Percentiles rank a stretch among this genome's conserved stretches.
Evolutionary conservation across 106 monocot genomes (phyloP).

Genomic region (Alisma plantagoaquatica): DNA sequence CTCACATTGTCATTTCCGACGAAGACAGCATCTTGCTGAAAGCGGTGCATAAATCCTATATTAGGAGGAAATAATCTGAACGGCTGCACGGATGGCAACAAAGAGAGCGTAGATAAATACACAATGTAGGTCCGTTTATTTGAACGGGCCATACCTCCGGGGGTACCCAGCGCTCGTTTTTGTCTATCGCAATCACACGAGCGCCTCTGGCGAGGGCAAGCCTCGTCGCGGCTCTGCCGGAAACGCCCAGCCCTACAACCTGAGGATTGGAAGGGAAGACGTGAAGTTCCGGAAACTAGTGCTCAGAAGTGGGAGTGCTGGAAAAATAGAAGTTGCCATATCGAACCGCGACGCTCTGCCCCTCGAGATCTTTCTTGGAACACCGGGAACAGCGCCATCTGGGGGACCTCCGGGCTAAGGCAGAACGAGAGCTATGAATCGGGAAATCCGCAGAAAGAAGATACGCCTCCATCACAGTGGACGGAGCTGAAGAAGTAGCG

Average conservation of each 20-base stretch:
- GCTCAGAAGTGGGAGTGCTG: not conserved
- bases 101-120: too few relatives aligned
- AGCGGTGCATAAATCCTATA: not conserved
- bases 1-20: slow-evolving; percentile 17
- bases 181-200: slow-evolving; percentile 38
- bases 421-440: not conserved
- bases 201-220: slow-evolving; percentile 45
- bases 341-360: slow-evolving; percentile 7
- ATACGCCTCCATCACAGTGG: too few relatives aligned
- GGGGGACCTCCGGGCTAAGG: not conserved
- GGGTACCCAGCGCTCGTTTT: slow-evolving; percentile 25
- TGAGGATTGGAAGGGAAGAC: too few relatives aligned
- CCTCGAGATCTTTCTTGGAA: not conserved
- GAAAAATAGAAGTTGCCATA: not conserved
- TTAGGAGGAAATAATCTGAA: not conserved
- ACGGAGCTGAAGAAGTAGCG: too few relatives aligned
- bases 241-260: slow-evolving; percentile 39
- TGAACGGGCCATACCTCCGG: slow-evolving; percentile 24
- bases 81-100: not conserved
- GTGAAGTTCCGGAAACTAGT: too few relatives aligned
- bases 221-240: slow-evolving; percentile 34
- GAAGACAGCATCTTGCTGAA: slow-evolving; percentile 30
- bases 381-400: not conserved
- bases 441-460: too few relatives aligned
- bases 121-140: too few relatives aligned